Base-by-base conservation (phyloP, 352 stramenopile species). In the Thraustotheca clavata region DNA sequence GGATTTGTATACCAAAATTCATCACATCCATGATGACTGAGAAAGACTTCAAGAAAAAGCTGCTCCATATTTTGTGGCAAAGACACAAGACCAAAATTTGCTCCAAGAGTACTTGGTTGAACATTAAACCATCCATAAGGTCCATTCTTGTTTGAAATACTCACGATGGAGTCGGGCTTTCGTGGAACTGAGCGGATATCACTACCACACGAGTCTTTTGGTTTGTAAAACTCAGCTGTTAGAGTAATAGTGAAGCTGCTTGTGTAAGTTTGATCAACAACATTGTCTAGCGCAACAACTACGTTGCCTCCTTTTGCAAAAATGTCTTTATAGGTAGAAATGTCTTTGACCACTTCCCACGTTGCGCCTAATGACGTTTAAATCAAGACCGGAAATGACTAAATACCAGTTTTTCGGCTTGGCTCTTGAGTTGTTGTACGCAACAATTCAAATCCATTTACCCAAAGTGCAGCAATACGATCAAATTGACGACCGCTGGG, bases 1-100 rank as follows among this genome's bases (percentile, higher is more conserved):
- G 79, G 73, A 39, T 91, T 91, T 2, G 74, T 66, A 68, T 90
- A 91, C 61, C 74, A 83, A 54, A 89, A 89, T 68, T 89, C 80
- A 70, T 89, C 80, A 61, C 80, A 89, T 54, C 86, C 76, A 62
- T 89, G 80, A 60, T 89, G 80, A 62, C 76, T 85, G 11, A 85
- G 67, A 49, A 86, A 86, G 39, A 89, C 60, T 54, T 89, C 80
- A 24, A 89, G 62, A 60, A 81, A 86, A 24, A 89, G 62, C 60
- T 86, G 75, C 29, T 85, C 80, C 0, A 78, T 81, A 69, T 87
- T 89, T 38, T 62, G 59, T 11, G 80, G 80, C 24, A 89, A 26
- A 12, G 69, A 63, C n/a, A 87, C 78, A 29, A 79, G 49, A 20
- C 69, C 68, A 60, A 70, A 67, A 29, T 78, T 83, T 33, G 27